Evolutionary conservation across 176 grass and related monocot genomes (phyloP).

Genomic region (Ensete glaucum): DNA sequence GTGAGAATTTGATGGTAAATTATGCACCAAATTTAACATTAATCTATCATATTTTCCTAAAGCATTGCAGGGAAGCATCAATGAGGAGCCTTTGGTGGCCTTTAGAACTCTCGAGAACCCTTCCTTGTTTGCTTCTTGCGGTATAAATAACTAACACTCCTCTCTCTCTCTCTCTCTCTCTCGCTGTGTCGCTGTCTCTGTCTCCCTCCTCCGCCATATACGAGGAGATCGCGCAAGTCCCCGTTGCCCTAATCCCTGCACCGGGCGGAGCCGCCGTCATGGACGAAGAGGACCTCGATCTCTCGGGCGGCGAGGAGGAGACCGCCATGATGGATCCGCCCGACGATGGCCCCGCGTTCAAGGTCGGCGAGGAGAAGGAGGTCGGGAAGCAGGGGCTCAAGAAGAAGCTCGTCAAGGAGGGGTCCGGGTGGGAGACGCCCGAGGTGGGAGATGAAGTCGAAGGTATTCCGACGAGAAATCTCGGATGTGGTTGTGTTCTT

Average conservation of each 20-base stretch:
- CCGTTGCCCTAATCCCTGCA: neutral
- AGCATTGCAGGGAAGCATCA: too few species aligned
- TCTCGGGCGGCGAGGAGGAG: conserved; percentile 36
- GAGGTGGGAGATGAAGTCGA: conserved; percentile 94
- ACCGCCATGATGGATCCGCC: conserved; percentile 29
- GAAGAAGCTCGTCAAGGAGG: conserved; percentile 88
- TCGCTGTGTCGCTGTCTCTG: too few species aligned
- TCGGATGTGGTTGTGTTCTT: neutral
- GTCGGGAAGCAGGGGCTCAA: conserved; percentile 74
- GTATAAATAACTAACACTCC: conserved; percentile 29
- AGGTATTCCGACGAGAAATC: conserved; percentile 30
- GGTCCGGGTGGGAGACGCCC: conserved; percentile 60
- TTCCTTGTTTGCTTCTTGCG: neutral
- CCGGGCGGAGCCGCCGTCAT: conserved; percentile 18
- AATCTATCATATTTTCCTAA: too few species aligned
- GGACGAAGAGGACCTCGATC: conserved; percentile 70
- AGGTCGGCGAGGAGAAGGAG: conserved; percentile 96
- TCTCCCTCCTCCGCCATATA: neutral
- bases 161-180: neutral
- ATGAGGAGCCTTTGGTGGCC: too few species aligned
- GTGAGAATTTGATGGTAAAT: too few species aligned
- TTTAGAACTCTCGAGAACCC: conserved; percentile 31
- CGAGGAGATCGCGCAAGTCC: neutral
- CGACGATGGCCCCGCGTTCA: conserved; percentile 33
- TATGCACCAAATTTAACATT: too few species aligned